phyloP scores from a whole-genome alignment of 2,329 filamentous ascomycete genomes.

The Phaeophleospora eucalypticola region DNA sequence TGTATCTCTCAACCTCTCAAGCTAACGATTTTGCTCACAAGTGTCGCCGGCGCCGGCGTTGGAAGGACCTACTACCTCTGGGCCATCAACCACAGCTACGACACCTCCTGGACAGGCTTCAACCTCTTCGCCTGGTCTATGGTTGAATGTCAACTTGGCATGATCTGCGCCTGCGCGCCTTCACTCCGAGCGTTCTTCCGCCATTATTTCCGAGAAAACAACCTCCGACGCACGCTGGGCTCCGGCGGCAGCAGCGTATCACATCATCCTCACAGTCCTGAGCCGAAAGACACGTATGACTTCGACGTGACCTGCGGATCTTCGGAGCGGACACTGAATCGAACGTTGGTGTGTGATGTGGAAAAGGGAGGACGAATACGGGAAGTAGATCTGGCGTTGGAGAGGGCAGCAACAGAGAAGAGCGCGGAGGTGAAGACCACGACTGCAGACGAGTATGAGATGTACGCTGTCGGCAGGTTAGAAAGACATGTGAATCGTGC shows the following conservation, averaged over 20 bases:
- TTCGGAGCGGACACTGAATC: not conserved
- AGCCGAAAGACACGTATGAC: not conserved
- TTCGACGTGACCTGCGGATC: not conserved
- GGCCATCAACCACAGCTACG: conserved; percentile 16
- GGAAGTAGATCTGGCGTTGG: not conserved
- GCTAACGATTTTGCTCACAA: conserved; percentile 1
- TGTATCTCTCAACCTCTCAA: not conserved
- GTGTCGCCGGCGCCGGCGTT: conserved; percentile 24
- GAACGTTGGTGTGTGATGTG: not conserved
- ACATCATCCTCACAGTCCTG: conserved; percentile 9
- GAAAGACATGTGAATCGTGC: conserved; percentile 9
- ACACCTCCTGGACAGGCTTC: conserved; percentile 26
- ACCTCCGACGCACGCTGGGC: conserved; percentile 12
- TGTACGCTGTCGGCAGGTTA: conserved; percentile 14
- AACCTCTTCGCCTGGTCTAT: conserved; percentile 27
- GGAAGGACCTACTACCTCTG: conserved; percentile 24
- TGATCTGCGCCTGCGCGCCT: conserved; percentile 32
- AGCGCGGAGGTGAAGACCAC: conserved; percentile 3
- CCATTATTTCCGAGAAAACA: conserved; percentile 24
- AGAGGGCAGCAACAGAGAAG: not conserved
- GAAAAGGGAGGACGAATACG: not conserved
- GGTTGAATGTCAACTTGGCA: conserved; percentile 28
- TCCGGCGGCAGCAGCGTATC: conserved; percentile 10
- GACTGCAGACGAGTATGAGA: conserved; percentile 21
- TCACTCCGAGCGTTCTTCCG: conserved; percentile 29